Evolutionary conservation across 306 rosid genomes (phyloP).

Genomic region (Acacia confusa): DNA sequence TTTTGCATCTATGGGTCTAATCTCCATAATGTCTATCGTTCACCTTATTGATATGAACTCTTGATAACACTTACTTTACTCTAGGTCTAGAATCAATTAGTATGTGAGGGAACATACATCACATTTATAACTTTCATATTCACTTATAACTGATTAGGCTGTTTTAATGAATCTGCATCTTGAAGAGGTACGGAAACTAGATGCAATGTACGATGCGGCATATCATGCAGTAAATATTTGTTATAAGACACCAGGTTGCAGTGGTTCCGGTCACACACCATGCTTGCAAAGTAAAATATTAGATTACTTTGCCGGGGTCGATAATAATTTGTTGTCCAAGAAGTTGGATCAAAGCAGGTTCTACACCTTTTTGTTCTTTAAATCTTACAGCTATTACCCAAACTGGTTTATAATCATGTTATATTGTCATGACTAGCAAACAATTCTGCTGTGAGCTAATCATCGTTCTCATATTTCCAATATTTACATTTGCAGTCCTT

Average conservation of each 20-base stretch:
- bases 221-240: slow-evolving; percentile 57
- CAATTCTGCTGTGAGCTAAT: slow-evolving; percentile 21
- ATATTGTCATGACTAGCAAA: slow-evolving; percentile 19
- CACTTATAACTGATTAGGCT: slow-evolving; percentile 3
- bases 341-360: slow-evolving; percentile 78
- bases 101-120: not conserved
- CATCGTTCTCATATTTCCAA: slow-evolving; percentile 33
- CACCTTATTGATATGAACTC: slow-evolving; percentile 22
- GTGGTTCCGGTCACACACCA: slow-evolving; percentile 62
- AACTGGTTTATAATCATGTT: not conserved
- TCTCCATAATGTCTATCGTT: not conserved
- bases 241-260: slow-evolving; percentile 66
- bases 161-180: slow-evolving; percentile 33
- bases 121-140: not conserved
- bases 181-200: slow-evolving; percentile 76
- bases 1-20: not conserved
- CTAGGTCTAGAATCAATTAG: slow-evolving; percentile 3
- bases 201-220: slow-evolving; percentile 77
- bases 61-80: not conserved
- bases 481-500: slow-evolving; percentile 74
- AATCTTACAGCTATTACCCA: slow-evolving; percentile 7
- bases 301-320: slow-evolving; percentile 70
- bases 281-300: slow-evolving; percentile 75
- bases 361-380: slow-evolving; percentile 22
- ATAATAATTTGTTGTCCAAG: slow-evolving; percentile 46